Evolutionary conservation across 768 basidiomycete genomes (phyloP), one percentile per base, ranked within the genome.

Genomic region (Serendipita vermifera): DNA sequence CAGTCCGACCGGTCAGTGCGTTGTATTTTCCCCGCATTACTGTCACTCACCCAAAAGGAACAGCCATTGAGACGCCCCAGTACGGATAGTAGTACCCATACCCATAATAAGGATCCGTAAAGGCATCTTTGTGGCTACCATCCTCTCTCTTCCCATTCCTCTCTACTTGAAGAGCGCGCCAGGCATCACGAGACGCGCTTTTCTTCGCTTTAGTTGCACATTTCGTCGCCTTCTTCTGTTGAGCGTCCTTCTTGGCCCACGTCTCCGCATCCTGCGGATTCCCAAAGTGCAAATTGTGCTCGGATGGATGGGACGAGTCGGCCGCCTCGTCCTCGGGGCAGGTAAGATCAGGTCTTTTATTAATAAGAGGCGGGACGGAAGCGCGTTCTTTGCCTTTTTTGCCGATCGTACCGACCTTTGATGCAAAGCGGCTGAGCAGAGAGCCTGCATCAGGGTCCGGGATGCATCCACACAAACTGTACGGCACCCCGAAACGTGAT

Each of bases 221-320:
- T 24, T 43, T 43, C 26, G 13, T 24, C 9, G 14, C 26, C 20
- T 43, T 43, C 40, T 9, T 22, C 40, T 43, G 13, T 26, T 24
- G 13, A 11, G 7, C 13, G 7, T 43, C 13, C 24, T 26, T 26
- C 20, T 43, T 43, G 13, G 9, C 9, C 20, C 26, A 7, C 24
- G 40, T 24, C 9, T 43, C 24, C 7, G 40, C 11, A 43, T 43
- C 9, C 9, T 9, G 9, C 20, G 40, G 40, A 43, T 43, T 22
- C 13, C 40, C 40, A 43, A 9, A 43, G 13, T 14, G 7, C 13
- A 43, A 7, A 43, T 57, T 54, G 35, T 57, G 57, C 6, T 57
- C 57, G 6, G 57, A 57, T 4, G 57, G 57, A 38, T 57, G 57
- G n/a, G 53, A 51, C n/a, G 31, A 20, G 27, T 57, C 57, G 13